Evolutionary conservation across 106 monocot genomes (phyloP), one percentile per base, ranked within the genome.

Genomic region (Apostasia ramifera): DNA sequence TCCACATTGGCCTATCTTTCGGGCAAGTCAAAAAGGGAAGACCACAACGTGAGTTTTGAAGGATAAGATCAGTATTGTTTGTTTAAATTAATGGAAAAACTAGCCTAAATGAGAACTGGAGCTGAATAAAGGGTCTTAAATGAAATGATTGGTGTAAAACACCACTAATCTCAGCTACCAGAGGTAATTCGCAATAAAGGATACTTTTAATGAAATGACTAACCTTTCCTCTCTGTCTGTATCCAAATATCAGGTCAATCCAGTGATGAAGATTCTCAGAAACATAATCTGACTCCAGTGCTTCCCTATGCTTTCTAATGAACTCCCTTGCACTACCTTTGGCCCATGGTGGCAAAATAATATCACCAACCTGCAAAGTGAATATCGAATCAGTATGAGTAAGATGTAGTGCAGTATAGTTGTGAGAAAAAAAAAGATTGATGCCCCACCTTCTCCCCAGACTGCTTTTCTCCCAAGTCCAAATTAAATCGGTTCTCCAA

Each of bases 211-310:
- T 46, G 65, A 44, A 12, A 49, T 37, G 43, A 56, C 73, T 70
- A 55, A 93, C 98, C 93, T 98, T 98, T 47, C 93, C 98, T 50
- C 93, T 84, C 64, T 98, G 98, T 60, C 90, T 98, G 82, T 90
- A 83, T 50, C 98, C 98, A 76, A 98, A 98, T 42, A 98, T 93
- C 38, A 98, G 93, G 57, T 98, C 98, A 57, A 98, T 98, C 98
- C 98, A 98, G n/a, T 93, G 89, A 68, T 98, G 98, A 50, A 98
- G 79, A 82, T 98, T 93, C 71, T 98, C 93, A n/a, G 98, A 98
- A 61, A 93, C 93, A 81, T 83, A 90, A 72, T 98, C 87, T 58
- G 87, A 98, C 72, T 98, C 98, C 78, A 98, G 73, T 40, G 98
- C 98, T 82, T 98, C 98, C 71, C 98, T 84, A 66, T 98, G 98